Conservation (phyloP, 805 yeast genomes). For the Saturnispora dispora region DNA sequence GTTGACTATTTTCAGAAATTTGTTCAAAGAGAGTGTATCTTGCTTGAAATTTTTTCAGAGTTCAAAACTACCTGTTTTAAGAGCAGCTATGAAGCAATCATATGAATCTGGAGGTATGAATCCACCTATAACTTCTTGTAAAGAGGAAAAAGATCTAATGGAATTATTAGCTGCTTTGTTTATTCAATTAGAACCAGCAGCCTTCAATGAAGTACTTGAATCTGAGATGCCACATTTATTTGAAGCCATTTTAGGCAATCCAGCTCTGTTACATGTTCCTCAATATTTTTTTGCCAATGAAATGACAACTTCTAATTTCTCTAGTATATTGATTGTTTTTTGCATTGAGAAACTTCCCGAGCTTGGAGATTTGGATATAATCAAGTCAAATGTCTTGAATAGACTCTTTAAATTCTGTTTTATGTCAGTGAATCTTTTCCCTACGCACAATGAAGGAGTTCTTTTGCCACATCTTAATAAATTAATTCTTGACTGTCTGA, state of each 20-base stretch:
- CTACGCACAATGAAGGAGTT: slow-evolving; percentile 78
- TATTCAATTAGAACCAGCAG: slow-evolving; percentile 88
- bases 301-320: slow-evolving; percentile 85
- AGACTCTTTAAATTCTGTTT: slow-evolving; percentile 86
- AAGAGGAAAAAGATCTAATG: slow-evolving; percentile 92
- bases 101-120: slow-evolving; percentile 74
- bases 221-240: slow-evolving; percentile 72
- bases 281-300: slow-evolving; percentile 93
- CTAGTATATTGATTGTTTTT: slow-evolving; percentile 73
- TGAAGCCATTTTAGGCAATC: slow-evolving; percentile 69
- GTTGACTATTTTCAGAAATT: slow-evolving; percentile 59
- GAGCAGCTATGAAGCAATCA: slow-evolving; percentile 26
- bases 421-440: slow-evolving; percentile 91
- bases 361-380: slow-evolving; percentile 71
- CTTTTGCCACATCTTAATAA: slow-evolving; percentile 81
- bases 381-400: slow-evolving; percentile 71
- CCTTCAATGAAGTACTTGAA: slow-evolving; percentile 86
- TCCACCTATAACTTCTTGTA: slow-evolving; percentile 76
- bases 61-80: slow-evolving; percentile 37
- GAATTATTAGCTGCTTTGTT: slow-evolving; percentile 91
- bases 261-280: slow-evolving; percentile 82
- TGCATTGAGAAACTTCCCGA: slow-evolving; percentile 63
- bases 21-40: slow-evolving; percentile 76
- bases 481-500: slow-evolving; percentile 70
- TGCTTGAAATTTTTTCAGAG: slow-evolving; percentile 71